Conservation (phyloP, 2,329 filamentous ascomycete genomes). For the Penicillium sp. region DNA sequence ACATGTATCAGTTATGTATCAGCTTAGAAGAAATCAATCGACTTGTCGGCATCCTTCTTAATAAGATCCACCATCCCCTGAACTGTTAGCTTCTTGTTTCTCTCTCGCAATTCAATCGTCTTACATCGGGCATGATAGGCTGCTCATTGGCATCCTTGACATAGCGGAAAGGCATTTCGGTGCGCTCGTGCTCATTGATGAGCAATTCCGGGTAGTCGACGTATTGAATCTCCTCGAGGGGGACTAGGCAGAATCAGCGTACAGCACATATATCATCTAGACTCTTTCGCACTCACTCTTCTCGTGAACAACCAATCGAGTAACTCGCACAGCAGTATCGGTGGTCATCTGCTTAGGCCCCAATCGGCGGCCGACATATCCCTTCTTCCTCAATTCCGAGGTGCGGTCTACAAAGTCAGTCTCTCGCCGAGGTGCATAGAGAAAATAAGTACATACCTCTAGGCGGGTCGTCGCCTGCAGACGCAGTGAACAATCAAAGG, state of each 20-base stretch:
- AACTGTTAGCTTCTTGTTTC: slow-evolving; percentile 18
- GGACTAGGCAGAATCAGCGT: slow-evolving; percentile 51
- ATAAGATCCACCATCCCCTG: slow-evolving; percentile 95
- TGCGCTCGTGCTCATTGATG: slow-evolving; percentile 88
- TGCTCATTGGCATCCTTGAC: slow-evolving; percentile 71
- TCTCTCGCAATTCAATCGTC: slow-evolving; percentile 22
- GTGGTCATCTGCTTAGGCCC: slow-evolving; percentile 98
- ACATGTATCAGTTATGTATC: too few species aligned
- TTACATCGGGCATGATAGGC: slow-evolving; percentile 87
- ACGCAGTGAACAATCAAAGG: slow-evolving; percentile 4
- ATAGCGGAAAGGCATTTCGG: slow-evolving; percentile 97
- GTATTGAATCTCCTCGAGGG: slow-evolving; percentile 75
- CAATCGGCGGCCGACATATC: slow-evolving; percentile 80
- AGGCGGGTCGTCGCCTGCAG: slow-evolving; percentile 82
- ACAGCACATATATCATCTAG: neutral
- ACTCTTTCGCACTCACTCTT: slow-evolving; percentile 56
- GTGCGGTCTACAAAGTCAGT: slow-evolving; percentile 68
- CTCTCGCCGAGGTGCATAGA: neutral
- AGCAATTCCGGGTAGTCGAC: slow-evolving; percentile 85
- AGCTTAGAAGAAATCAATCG: slow-evolving; percentile 74
- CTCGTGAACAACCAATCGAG: slow-evolving; percentile 80
- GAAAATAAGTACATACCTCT: slow-evolving; percentile 61
- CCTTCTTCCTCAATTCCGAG: slow-evolving; percentile 91
- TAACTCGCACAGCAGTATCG: slow-evolving; percentile 92
- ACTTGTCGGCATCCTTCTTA: slow-evolving; percentile 88